Evolutionary conservation across 2,329 filamentous ascomycete genomes (phyloP), one percentile per base, ranked within the genome.

Genomic region (Colletotrichum tofieldiae): DNA sequence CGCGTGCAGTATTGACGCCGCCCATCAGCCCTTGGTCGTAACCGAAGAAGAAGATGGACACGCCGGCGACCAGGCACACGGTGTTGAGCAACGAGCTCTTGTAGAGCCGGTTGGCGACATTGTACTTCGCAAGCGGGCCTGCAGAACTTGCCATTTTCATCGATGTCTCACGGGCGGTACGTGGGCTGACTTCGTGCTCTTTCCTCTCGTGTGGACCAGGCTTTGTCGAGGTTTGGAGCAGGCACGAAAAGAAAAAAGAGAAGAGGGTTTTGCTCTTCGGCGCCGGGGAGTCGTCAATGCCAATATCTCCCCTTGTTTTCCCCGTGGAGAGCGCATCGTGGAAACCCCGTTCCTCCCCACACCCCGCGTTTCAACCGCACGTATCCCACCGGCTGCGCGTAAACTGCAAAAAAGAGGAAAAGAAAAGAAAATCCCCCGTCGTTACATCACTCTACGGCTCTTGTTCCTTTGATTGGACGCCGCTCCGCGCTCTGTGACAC

Each of bases 21-120:
- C 88, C 88, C 90, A 87, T 91, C 74, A 87, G 80, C 55, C 86
- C 87, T 76, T 89, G 87, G 73, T 89, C 87, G 75, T 88, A 88
- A 49, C 86, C 91, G 75, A 92, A 92, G 84, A 93, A 92, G 79
- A 93, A 90, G 74, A 92, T 93, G 18, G 90, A 92, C 18, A 93
- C 79, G 1, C 85, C 90, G 1, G 91, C 91, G 18, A 93, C 83
- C 59, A 85, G 86, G 78, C 92, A 92, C 80, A 93, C 88, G 47
- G 87, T 87, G 68, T 90, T 84, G 67, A 92, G 86, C 72, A 92
- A 84, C 52, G 81, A 79, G 23, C 83, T 80, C 82, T 91, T 91
- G 81, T 90, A 83, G 6, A 89, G 79, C 74, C 82, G 83, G 78
- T 89, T 84, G 67, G 87, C 86, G 14, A 90, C 82, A 23, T 66